Conservation (phyloP, 2,329 filamentous ascomycete species). For the Epicoccum nigrum region DNA sequence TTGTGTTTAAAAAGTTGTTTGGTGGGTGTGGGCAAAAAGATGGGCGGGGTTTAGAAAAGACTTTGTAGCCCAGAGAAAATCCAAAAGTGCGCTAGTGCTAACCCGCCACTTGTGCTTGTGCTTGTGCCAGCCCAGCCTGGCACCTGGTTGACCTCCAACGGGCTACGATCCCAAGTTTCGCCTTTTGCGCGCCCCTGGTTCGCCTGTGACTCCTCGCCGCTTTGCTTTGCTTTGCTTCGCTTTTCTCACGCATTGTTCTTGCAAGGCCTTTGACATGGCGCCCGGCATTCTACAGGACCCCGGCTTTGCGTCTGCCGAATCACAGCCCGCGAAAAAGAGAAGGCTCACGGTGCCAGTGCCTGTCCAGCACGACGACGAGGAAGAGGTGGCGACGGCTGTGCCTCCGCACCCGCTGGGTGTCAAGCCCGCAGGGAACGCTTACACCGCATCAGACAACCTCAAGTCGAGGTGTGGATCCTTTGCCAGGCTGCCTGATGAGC, state of each 20-base stretch:
- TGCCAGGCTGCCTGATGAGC: conserved; percentile 76
- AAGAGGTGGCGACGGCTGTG: conserved; percentile 62
- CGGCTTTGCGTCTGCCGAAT: conserved; percentile 32
- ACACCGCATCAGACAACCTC: conserved; percentile 69
- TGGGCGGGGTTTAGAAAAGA: conserved; percentile 27
- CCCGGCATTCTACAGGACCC: conserved; percentile 40
- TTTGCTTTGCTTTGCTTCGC: conserved; percentile 1
- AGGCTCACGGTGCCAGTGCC: conserved; percentile 35
- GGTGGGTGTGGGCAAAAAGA: conserved; percentile 35
- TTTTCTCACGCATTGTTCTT: conserved; percentile 7
- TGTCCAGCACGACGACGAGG: conserved; percentile 30
- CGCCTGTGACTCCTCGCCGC: conserved; percentile 10
- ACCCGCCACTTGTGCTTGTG: conserved; percentile 14
- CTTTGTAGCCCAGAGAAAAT: conserved; percentile 20
- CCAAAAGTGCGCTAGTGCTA: conserved; percentile 14
- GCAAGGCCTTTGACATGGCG: conserved; percentile 33
- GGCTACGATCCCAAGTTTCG: conserved; percentile 6
- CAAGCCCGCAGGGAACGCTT: conserved; percentile 85
- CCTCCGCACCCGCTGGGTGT: conserved; percentile 81
- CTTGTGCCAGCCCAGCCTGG: no score
- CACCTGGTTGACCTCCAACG: conserved; percentile 9
- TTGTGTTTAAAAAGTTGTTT: conserved; percentile 35
- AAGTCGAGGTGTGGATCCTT: conserved; percentile 71
- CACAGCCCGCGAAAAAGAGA: conserved; percentile 44
- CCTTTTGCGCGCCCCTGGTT: conserved; percentile 7